Conservation (phyloP, 2,329 filamentous ascomycete genomes). For the Phaeophleospora eucalypticola region DNA sequence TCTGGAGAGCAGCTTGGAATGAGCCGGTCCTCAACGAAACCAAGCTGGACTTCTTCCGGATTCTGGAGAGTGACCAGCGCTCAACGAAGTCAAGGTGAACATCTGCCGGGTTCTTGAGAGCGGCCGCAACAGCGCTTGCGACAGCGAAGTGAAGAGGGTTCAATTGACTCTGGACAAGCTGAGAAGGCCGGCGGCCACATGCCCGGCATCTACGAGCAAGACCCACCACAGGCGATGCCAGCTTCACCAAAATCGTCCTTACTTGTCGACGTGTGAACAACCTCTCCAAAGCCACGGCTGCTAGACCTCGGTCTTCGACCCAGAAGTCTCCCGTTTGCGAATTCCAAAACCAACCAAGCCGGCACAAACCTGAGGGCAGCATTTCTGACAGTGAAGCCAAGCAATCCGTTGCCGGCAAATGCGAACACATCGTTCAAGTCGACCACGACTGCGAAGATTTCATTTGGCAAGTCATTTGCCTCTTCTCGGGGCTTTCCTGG, state of each 20-base stretch:
- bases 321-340: background rate
- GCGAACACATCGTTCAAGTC: constrained; percentile 2
- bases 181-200: background rate
- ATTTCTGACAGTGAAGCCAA: background rate
- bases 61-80: no score
- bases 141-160: constrained; percentile 1
- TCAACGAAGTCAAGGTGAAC: background rate
- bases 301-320: no score
- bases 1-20: no score
- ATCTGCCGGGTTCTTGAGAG: background rate
- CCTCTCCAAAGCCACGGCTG: no score
- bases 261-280: background rate
- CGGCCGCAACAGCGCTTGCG: background rate
- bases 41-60: no score
- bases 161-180: constrained; percentile 2
- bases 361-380: background rate
- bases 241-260: background rate
- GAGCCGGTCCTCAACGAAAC: no score
- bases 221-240: background rate
- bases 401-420: background rate
- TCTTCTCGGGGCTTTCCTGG: constrained; percentile 2
- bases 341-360: background rate
- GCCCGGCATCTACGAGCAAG: background rate
- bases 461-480: constrained; percentile 12
- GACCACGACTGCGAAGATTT: constrained; percentile 9